phyloP scores from a whole-genome alignment of 1,284 basidiomycete species.

The Grifola frondosa region DNA sequence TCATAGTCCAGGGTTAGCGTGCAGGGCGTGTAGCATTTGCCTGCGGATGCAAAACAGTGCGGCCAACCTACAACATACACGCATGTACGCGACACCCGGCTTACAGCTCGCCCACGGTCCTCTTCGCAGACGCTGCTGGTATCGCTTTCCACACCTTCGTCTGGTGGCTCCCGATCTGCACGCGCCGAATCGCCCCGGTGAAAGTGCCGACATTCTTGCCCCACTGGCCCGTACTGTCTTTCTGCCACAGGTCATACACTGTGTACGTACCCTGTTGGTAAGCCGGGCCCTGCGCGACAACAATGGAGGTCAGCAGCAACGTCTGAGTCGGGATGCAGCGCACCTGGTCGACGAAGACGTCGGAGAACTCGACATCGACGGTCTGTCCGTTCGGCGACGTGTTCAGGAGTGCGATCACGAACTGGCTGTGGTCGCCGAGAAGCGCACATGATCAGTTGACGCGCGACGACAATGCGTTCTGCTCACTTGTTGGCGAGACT shows the following conservation, averaged over 20 bases:
- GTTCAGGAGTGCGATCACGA: slow-evolving; percentile 38
- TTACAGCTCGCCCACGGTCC: slow-evolving; percentile 20
- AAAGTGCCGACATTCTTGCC: slow-evolving; percentile 32
- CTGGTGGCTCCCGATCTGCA: slow-evolving; percentile 30
- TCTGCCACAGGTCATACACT: slow-evolving; percentile 40
- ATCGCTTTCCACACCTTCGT: slow-evolving; percentile 33
- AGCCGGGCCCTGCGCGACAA: slow-evolving; percentile 21
- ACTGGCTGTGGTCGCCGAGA: slow-evolving; percentile 17
- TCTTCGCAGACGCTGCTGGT: slow-evolving; percentile 17
- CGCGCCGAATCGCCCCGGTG: slow-evolving; percentile 24
- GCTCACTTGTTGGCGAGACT: slow-evolving; percentile 33
- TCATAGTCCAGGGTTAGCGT: too few relatives aligned
- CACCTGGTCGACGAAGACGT: slow-evolving; percentile 37
- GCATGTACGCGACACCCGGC: neutral
- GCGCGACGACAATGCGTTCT: neutral
- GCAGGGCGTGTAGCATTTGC: too few relatives aligned
- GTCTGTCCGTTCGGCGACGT: slow-evolving; percentile 34
- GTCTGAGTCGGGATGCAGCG: neutral
- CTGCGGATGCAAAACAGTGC: too few relatives aligned
- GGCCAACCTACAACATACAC: too few relatives aligned
- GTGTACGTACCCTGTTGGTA: slow-evolving; percentile 31
- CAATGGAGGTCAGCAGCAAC: neutral
- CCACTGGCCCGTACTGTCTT: slow-evolving; percentile 33
- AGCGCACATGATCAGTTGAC: neutral
- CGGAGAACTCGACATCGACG: slow-evolving; percentile 32